Evolutionary conservation across 2,329 filamentous ascomycete species (phyloP).

Genomic region (Ophioceras dolichostomum): DNA sequence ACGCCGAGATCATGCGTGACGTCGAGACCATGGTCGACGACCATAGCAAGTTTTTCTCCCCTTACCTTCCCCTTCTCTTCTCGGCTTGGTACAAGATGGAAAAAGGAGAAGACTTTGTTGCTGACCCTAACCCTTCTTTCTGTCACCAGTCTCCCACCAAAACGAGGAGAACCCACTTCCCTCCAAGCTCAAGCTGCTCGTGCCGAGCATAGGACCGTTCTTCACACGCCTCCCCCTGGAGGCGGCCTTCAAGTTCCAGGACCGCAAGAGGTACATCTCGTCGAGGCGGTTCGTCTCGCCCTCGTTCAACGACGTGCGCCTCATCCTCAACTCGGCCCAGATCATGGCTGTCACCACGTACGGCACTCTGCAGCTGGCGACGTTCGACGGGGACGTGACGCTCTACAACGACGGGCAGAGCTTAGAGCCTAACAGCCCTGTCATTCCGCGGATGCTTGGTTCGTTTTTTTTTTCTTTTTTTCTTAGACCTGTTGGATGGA

Average conservation of each 20-base stretch:
- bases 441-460: conserved; percentile 54
- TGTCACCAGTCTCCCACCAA: conserved; percentile 61
- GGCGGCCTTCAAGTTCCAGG: conserved; percentile 85
- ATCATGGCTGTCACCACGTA: conserved; percentile 74
- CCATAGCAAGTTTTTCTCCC: conserved; percentile 49
- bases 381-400: conserved; percentile 96
- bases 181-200: conserved; percentile 85
- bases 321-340: conserved; percentile 91
- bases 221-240: conserved; percentile 81
- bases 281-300: conserved; percentile 87
- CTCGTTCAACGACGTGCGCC: conserved; percentile 90
- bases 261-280: conserved; percentile 74
- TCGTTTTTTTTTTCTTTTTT: no score
- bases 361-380: conserved; percentile 69
- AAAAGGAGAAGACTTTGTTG: not conserved
- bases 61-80: not conserved
- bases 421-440: conserved; percentile 61
- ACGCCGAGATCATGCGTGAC: conserved; percentile 90
- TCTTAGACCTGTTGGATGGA: no score
- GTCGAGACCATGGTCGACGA: conserved; percentile 87
- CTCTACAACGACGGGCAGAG: conserved; percentile 84
- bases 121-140: no score
- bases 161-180: conserved; percentile 50
- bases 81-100: not conserved
- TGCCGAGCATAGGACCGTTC: conserved; percentile 85